Base-by-base conservation (phyloP, 345 rosid species). In the Brassica carinata region DNA sequence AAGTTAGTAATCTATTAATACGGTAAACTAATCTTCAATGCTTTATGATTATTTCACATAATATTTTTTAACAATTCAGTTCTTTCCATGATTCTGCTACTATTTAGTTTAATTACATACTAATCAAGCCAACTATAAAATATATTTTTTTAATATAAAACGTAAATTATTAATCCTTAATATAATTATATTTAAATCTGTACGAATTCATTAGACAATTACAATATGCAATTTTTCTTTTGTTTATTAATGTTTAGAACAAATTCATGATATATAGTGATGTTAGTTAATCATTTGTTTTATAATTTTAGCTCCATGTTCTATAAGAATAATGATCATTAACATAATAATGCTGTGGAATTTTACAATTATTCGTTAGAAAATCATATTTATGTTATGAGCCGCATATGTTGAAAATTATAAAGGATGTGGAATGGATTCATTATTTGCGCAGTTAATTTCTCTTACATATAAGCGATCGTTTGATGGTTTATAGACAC, bases 361-460 rank as follows among this genome's bases (percentile, higher is more conserved):
- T 45, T 38, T 26, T 31, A 18, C 76, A 48, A 40, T 64, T 38
- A 57, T 64, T 55, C 17, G 55, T 71, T 71, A 78, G 45, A 66
- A 69, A 74, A 61, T 51, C 11, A 48, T 79, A 61, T 31, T 74
- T n/a, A n/a, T n/a, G n/a, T n/a, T n/a, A n/a, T n/a, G n/a, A n/a
- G n/a, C n/a, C n/a, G n/a, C n/a, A n/a, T n/a, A n/a, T n/a, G n/a
- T n/a, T n/a, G n/a, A n/a, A n/a, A n/a, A n/a, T n/a, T n/a, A n/a
- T n/a, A n/a, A n/a, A n/a, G n/a, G n/a, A n/a, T n/a, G n/a, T n/a
- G n/a, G n/a, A n/a, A n/a, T n/a, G n/a, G n/a, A n/a, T n/a, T n/a
- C n/a, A n/a, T n/a, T n/a, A n/a, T n/a, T n/a, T n/a, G n/a, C n/a
- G n/a, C n/a, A n/a, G n/a, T n/a, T n/a, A n/a, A n/a, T n/a, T n/a